Evolutionary conservation across 371 early-diverging fungal genomes (phyloP), one percentile per base, ranked within the genome.

Genomic region (Coemansia sp.): DNA sequence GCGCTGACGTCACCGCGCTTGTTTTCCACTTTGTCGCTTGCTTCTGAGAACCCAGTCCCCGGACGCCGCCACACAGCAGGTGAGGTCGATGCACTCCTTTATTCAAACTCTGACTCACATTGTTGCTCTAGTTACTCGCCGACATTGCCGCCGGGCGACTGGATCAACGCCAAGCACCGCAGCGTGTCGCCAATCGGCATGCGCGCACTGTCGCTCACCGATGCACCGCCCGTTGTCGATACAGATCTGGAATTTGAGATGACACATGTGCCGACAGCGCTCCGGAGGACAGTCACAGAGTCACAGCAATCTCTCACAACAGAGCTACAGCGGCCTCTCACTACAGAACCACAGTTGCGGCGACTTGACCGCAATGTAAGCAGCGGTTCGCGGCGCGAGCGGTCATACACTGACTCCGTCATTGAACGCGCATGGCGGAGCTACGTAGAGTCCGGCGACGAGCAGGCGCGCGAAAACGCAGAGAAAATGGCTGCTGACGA

Each of bases 401-500:
- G 75, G 24, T 75, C 75, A 13, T 64, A 71, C 46, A 75, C 75
- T 2, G 75, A 75, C 40, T 71, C 75, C 12, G 65, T 71, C 3
- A 64, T 75, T 11, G 70, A 75, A 29, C 58, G 57, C 5, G 75
- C 75, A 12, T 75, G 75, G 75, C 75, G 73, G 64, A 67, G 63
- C 46, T 75, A 71, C 44, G 57, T 75, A 5, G 61, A 72, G 28
- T 55, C 61, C 4, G 67, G 59, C 51, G 73, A 66, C 11, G 72
- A 67, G 40, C 39, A 41, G 44, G 61, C 58, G 17, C 49, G 71
- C 19, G 66, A 64, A 23, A 32, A 11, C 23, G 63, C 59, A 15
- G 63, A 67, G 28, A 48, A 39, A 19, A 49, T 71, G 6, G 72
- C 73, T 4, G 61, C 67, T 8, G 41, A 39, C 48, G 56, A 66